A percentile compares a stretch with the other conserved stretches of the same genome.
Evolutionary conservation across 164 flowering plant species (phyloP).

Genomic region (Warburgia ugandensis): DNA sequence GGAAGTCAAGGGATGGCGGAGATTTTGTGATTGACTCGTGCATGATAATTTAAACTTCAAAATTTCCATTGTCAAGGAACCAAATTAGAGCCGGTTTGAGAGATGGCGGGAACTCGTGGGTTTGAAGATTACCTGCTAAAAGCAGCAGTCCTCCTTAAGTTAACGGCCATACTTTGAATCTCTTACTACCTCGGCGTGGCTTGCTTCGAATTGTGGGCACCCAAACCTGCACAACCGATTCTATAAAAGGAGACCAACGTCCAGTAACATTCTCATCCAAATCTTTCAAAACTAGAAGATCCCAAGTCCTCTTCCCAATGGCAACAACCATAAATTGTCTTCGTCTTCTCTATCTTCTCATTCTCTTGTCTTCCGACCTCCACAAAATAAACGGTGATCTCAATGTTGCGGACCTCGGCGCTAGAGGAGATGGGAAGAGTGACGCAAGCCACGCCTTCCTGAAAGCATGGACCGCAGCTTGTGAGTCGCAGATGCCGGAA

Average conservation of each 20-base stretch:
- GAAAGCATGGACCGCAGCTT: slow-evolving; percentile 22
- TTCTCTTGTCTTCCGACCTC: slow-evolving; percentile 1
- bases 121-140: too few species aligned
- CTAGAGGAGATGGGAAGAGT: slow-evolving; percentile 16
- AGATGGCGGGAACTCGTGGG: too few species aligned
- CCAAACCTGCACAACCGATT: background rate
- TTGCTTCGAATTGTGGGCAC: background rate
- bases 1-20: too few species aligned
- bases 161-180: background rate
- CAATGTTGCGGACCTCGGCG: slow-evolving; percentile 16
- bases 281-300: background rate
- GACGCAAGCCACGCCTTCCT: slow-evolving; percentile 15
- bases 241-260: too few species aligned
- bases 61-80: too few species aligned
- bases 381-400: slow-evolving; percentile 8
- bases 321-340: slow-evolving; percentile 1
- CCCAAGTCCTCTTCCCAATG: background rate
- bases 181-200: background rate
- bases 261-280: too few species aligned
- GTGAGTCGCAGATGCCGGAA: slow-evolving; percentile 13
- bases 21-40: too few species aligned
- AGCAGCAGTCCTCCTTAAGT: too few species aligned
- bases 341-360: background rate
- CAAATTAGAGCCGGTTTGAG: too few species aligned
- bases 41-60: too few species aligned